Evolutionary conservation across 2,329 filamentous ascomycete species (phyloP).

Genomic region (Aspergillus sp.): DNA sequence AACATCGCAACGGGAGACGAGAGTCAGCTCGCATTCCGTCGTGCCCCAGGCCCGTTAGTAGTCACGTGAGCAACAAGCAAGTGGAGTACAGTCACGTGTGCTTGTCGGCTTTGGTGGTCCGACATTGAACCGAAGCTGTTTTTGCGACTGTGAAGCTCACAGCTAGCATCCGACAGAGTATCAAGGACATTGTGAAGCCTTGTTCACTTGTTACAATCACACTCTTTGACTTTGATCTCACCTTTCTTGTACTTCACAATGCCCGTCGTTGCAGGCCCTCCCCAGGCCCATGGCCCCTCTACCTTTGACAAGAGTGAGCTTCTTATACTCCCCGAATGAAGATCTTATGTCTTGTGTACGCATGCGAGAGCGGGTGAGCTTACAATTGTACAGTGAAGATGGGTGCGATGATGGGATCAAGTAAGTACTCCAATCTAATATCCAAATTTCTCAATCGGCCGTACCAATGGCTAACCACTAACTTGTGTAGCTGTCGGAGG

Average conservation of each 20-base stretch:
- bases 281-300: slow-evolving; percentile 61
- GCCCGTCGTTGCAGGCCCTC: slow-evolving; percentile 62
- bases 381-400: slow-evolving; percentile 76
- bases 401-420: slow-evolving; percentile 97
- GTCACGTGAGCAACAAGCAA: slow-evolving; percentile 24
- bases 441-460: background rate
- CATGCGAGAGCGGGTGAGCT: slow-evolving; percentile 21
- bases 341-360: background rate
- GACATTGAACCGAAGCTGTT: slow-evolving; percentile 13
- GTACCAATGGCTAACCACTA: slow-evolving; percentile 9
- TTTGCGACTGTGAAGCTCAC: slow-evolving; percentile 15
- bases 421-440: slow-evolving; percentile 61
- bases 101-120: slow-evolving; percentile 10
- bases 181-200: background rate
- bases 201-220: background rate
- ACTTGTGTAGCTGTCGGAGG: slow-evolving; percentile 76
- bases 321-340: background rate
- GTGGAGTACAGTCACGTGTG: slow-evolving; percentile 20
- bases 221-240: background rate
- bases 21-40: slow-evolving; percentile 28
- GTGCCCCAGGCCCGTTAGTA: slow-evolving; percentile 19
- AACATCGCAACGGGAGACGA: slow-evolving; percentile 28
- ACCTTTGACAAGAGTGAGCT: slow-evolving; percentile 72
- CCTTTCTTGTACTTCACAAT: slow-evolving; percentile 43
- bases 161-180: background rate